These are phyloP conservation scores for Thalassiosira mediterranea DNA, from an alignment of 352 stramenopile genomes.

Conservation along the genomic window DNA sequence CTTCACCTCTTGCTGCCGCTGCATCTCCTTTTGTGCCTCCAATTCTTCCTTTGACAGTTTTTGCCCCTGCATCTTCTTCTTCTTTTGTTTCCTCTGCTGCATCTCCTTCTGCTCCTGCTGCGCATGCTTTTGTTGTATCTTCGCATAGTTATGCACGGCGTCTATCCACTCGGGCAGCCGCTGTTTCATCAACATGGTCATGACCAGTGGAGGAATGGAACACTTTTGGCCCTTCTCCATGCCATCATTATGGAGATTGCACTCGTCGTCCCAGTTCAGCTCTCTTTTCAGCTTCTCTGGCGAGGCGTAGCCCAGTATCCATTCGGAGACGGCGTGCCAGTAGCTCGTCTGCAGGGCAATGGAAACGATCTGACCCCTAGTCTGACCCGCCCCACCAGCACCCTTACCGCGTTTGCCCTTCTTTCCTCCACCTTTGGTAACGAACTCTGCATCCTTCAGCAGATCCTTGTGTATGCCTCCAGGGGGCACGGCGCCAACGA, in stretches of 20 bases:
- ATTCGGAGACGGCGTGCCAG: slow-evolving; percentile 50
- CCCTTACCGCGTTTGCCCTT: slow-evolving; percentile 12
- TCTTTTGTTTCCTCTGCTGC: slow-evolving; percentile 21
- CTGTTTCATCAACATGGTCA: slow-evolving; percentile 53
- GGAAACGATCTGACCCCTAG: slow-evolving; percentile 42
- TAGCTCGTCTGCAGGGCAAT: slow-evolving; percentile 41
- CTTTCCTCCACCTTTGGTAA: background rate
- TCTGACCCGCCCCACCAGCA: slow-evolving; percentile 2
- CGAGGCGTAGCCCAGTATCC: slow-evolving; percentile 48
- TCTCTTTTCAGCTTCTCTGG: slow-evolving; percentile 46
- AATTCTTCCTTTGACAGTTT: slow-evolving; percentile 6
- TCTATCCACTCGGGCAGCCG: slow-evolving; percentile 49
- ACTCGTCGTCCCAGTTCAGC: slow-evolving; percentile 14
- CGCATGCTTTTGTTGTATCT: slow-evolving; percentile 7
- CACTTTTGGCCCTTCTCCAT: slow-evolving; percentile 21
- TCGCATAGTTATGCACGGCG: slow-evolving; percentile 22
- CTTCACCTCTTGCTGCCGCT: background rate
- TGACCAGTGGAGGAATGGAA: slow-evolving; percentile 34
- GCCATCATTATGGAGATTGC: background rate
- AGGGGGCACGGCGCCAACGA: slow-evolving; percentile 47
- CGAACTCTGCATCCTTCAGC: slow-evolving; percentile 11
- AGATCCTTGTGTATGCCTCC: slow-evolving; percentile 62
- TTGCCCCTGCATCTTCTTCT: slow-evolving; percentile 10
- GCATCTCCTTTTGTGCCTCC: background rate
- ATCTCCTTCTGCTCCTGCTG: slow-evolving; percentile 26